Percentiles rank a stretch among this genome's conserved stretches.
These are phyloP conservation scores for Zalaria obscura DNA, from an alignment of 2,329 filamentous ascomycete species.

Conservation along the genomic window DNA sequence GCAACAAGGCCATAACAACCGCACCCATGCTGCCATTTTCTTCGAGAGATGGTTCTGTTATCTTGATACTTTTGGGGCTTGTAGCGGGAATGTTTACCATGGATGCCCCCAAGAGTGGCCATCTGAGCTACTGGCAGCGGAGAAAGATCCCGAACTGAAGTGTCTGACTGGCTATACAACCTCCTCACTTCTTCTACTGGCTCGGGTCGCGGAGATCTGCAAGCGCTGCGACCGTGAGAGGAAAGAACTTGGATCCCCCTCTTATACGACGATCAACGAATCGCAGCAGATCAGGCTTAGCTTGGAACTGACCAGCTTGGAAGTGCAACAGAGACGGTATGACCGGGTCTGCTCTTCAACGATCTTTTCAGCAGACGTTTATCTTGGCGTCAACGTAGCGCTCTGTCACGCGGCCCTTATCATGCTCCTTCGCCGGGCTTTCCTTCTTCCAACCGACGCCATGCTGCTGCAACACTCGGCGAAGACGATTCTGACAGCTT, in stretches of 20 bases:
- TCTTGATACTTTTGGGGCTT: conserved; percentile 61
- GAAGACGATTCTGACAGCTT: not conserved
- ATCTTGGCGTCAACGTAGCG: conserved; percentile 3
- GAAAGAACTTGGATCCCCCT: not conserved
- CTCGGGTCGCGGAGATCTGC: conserved; percentile 1
- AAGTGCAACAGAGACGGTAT: conserved; percentile 3
- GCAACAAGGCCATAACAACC: conserved; percentile 40
- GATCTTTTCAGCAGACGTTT: conserved; percentile 1
- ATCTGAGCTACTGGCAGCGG: conserved; percentile 1
- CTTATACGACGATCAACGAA: not conserved
- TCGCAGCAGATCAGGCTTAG: conserved; percentile 4
- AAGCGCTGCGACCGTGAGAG: conserved; percentile 5
- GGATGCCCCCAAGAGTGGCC: conserved; percentile 3
- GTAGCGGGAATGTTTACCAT: conserved; percentile 39
- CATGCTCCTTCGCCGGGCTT: conserved; percentile 2
- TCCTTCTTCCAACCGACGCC: conserved; percentile 1
- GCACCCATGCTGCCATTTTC: conserved; percentile 53
- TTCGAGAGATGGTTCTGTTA: conserved; percentile 74
- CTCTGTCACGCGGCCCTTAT: conserved; percentile 3
- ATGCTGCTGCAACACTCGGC: conserved; percentile 4
- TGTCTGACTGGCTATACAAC: conserved; percentile 5
- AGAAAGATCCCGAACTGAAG: not conserved
- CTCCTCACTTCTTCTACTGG: conserved; percentile 1
- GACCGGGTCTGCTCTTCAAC: conserved; percentile 1
- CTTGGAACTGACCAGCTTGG: conserved; percentile 2